phyloP scores from a whole-genome alignment of 2,329 filamentous ascomycete genomes.

The Colletotrichum ledebouriae region DNA sequence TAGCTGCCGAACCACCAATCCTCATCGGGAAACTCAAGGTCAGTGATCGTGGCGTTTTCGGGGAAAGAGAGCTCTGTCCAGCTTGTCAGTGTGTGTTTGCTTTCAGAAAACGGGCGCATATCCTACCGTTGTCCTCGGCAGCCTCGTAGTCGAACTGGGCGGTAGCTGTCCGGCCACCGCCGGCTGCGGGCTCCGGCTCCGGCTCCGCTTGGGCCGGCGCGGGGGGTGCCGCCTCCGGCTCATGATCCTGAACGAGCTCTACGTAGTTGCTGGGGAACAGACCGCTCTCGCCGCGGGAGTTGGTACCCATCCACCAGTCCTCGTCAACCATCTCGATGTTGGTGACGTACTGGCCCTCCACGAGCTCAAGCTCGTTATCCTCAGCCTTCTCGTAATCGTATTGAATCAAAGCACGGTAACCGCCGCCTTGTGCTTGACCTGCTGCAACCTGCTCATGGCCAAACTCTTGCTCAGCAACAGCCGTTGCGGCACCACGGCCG shows the following conservation, averaged over 20 bases:
- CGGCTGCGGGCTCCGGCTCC: conserved; percentile 52
- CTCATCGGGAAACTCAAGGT: conserved; percentile 95
- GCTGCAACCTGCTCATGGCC: conserved; percentile 54
- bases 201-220: conserved; percentile 53
- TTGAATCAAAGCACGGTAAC: conserved; percentile 82
- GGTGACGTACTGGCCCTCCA: conserved; percentile 88
- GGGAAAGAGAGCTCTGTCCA: conserved; percentile 81
- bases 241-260: conserved; percentile 79
- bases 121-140: conserved; percentile 88
- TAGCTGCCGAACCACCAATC: conserved; percentile 98
- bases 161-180: conserved; percentile 75
- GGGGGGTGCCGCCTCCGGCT: conserved; percentile 53
- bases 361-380: conserved; percentile 93
- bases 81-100: conserved; percentile 23
- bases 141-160: conserved; percentile 97
- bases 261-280: conserved; percentile 99
- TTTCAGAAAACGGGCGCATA: conserved; percentile 46
- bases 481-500: conserved; percentile 70
- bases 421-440: conserved; percentile 57
- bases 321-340: conserved; percentile 98
- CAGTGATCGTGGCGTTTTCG: conserved; percentile 85
- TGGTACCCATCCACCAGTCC: conserved; percentile 99
- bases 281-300: conserved; percentile 84
- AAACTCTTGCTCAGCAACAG: conserved; percentile 64
- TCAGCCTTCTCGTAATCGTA: conserved; percentile 99